Percentiles rank a stretch among this genome's conserved stretches.
These are phyloP conservation scores for Clausena lansium DNA, from an alignment of 345 rosid species.

Conservation along the genomic window DNA sequence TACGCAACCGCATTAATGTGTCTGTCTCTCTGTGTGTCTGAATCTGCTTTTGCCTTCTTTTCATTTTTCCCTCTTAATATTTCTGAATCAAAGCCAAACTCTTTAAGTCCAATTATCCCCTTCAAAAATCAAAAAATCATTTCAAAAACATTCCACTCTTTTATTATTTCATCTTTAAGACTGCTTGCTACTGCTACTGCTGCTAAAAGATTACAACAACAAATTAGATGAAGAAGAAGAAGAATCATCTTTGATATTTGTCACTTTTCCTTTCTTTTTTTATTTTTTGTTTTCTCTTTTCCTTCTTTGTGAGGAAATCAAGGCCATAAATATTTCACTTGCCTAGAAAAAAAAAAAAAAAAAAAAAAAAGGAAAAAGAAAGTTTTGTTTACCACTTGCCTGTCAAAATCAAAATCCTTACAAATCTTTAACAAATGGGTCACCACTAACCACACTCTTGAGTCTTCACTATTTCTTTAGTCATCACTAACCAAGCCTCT, in stretches of 20 bases:
- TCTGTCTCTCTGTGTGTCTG: neutral
- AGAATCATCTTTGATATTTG: conserved; percentile 38
- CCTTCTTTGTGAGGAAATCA: conserved; percentile 36
- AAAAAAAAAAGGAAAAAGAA: conserved; percentile 13
- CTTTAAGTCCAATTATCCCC: neutral
- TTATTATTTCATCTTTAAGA: conserved; percentile 19
- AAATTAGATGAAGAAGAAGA: neutral
- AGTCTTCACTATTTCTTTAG: too few species aligned
- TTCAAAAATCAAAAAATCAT: conserved; percentile 8
- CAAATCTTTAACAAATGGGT: conserved; percentile 6
- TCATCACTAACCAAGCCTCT: neutral
- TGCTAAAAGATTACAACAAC: neutral
- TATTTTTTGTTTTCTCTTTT: conserved; percentile 16
- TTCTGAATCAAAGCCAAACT: conserved; percentile 31
- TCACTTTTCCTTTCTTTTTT: conserved; percentile 6
- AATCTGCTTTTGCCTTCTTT: neutral
- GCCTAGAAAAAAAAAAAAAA: conserved; percentile 8
- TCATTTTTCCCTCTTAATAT: conserved; percentile 28
- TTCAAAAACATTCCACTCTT: conserved; percentile 16
- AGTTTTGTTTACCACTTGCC: neutral
- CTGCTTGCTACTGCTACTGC: conserved; percentile 6
- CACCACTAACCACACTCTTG: neutral
- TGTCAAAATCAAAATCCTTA: neutral
- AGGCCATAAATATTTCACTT: conserved; percentile 35
- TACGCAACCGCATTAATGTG: neutral